These are phyloP conservation scores for Alternaria solani DNA, from an alignment of 2,329 filamentous ascomycete genomes.

Conservation along the genomic window DNA sequence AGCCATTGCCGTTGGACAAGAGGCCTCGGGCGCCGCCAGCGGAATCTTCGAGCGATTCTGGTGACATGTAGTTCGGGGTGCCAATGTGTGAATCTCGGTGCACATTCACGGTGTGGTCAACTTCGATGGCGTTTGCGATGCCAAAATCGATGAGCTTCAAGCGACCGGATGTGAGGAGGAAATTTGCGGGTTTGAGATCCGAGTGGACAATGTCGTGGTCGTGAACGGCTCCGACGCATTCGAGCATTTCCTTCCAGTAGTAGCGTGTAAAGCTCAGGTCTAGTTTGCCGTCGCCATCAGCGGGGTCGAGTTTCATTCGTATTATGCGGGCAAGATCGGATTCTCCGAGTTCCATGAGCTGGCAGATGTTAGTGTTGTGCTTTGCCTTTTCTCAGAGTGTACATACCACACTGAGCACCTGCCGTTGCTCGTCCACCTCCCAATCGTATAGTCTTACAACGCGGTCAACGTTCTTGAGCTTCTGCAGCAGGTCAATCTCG, in stretches of 20 bases:
- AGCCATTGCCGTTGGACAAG: conserved; percentile 45
- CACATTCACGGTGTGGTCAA: conserved; percentile 94
- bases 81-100: conserved; percentile 95
- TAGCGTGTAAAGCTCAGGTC: conserved; percentile 93
- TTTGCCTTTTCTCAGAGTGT: neutral
- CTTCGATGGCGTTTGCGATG: conserved; percentile 96
- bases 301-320: conserved; percentile 66
- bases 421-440: conserved; percentile 92
- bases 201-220: conserved; percentile 93
- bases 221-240: conserved; percentile 90
- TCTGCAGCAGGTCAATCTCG: conserved; percentile 89
- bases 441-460: conserved; percentile 92
- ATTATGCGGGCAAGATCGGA: conserved; percentile 90
- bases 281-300: conserved; percentile 64
- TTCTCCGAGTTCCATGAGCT: conserved; percentile 98
- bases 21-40: conserved; percentile 66
- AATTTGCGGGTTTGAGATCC: conserved; percentile 96
- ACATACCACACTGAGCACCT: conserved; percentile 82
- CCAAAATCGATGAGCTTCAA: conserved; percentile 98
- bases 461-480: conserved; percentile 82
- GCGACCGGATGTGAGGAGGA: conserved; percentile 87
- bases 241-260: conserved; percentile 99
- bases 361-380: conserved; percentile 18
- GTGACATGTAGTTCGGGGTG: conserved; percentile 98
- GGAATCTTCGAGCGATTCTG: conserved; percentile 88